phyloP scores from a whole-genome alignment of 2,329 filamentous ascomycete species.

The Bimuria novae-zelandiae region DNA sequence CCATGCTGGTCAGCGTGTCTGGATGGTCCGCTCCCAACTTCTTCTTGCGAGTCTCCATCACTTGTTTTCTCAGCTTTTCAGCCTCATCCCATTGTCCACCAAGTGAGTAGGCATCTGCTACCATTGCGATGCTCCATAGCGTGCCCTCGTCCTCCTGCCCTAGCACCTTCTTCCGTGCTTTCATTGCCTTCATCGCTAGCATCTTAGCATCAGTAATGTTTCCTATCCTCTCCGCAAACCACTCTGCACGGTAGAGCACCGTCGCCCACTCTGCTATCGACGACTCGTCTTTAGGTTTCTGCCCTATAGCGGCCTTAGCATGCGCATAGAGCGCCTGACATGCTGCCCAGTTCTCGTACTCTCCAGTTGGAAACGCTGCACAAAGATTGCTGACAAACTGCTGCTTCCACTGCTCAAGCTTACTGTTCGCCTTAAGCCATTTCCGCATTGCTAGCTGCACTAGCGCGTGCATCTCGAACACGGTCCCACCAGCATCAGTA shows the following conservation, averaged over 20 bases:
- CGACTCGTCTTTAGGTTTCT: background rate
- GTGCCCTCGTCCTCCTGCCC: constrained; percentile 1
- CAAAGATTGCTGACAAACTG: constrained; percentile 21
- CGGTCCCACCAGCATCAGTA: background rate
- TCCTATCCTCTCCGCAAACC: background rate
- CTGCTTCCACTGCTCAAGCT: background rate
- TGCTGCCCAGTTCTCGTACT: constrained; percentile 39
- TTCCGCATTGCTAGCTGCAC: background rate
- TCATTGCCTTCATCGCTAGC: background rate
- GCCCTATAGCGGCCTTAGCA: constrained; percentile 15
- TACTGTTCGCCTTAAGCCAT: background rate
- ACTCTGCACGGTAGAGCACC: background rate
- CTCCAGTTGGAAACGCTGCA: constrained; percentile 30
- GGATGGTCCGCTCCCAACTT: constrained; percentile 6
- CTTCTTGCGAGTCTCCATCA: background rate
- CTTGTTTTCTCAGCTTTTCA: background rate
- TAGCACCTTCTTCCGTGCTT: background rate
- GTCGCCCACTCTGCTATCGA: background rate
- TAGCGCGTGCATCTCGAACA: background rate
- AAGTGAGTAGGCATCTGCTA: background rate
- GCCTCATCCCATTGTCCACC: background rate
- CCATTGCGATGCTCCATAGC: background rate
- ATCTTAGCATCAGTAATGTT: background rate
- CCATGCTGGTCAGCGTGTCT: background rate
- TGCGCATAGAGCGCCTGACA: constrained; percentile 42